Evolutionary conservation across 352 stramenopile genomes (phyloP).

Genomic region (Elongisporangium prolatum): DNA sequence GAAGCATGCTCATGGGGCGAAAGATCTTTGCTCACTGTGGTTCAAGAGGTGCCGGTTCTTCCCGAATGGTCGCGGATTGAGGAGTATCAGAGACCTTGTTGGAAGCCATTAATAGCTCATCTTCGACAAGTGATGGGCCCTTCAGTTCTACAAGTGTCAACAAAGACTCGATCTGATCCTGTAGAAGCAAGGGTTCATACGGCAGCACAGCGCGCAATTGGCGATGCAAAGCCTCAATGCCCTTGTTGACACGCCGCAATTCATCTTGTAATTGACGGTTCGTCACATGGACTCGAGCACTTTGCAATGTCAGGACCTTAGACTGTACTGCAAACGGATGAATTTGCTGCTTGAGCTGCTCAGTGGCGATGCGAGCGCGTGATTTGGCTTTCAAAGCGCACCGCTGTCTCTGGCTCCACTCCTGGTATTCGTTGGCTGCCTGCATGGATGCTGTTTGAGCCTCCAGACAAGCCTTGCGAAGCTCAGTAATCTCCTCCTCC

Average conservation of each 20-base stretch:
- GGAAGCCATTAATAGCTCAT: constrained; percentile 1
- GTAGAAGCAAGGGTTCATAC: constrained; percentile 51
- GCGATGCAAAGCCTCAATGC: constrained; percentile 34
- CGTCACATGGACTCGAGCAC: constrained; percentile 31
- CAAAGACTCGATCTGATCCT: constrained; percentile 38
- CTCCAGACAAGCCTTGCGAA: constrained; percentile 37
- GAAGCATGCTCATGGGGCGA: background rate
- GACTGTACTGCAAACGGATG: constrained; percentile 59
- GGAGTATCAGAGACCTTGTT: background rate
- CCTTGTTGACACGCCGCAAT: constrained; percentile 24
- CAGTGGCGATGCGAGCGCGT: constrained; percentile 13
- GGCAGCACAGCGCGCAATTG: constrained; percentile 36
- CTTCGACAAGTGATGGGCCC: constrained; percentile 8
- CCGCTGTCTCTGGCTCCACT: background rate
- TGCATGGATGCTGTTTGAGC: constrained; percentile 33
- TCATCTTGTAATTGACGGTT: constrained; percentile 59
- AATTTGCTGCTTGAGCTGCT: constrained; percentile 44
- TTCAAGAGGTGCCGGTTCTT: background rate
- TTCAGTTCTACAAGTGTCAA: constrained; percentile 20
- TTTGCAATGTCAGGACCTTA: constrained; percentile 53
- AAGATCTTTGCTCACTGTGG: background rate
- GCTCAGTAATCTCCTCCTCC: constrained; percentile 42
- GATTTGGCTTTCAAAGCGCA: constrained; percentile 19
- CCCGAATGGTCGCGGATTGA: background rate
- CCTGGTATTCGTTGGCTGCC: constrained; percentile 24